Evolutionary conservation across 2,329 filamentous ascomycete genomes (phyloP).

Genomic region (Chrysoporthe austroafricana): DNA sequence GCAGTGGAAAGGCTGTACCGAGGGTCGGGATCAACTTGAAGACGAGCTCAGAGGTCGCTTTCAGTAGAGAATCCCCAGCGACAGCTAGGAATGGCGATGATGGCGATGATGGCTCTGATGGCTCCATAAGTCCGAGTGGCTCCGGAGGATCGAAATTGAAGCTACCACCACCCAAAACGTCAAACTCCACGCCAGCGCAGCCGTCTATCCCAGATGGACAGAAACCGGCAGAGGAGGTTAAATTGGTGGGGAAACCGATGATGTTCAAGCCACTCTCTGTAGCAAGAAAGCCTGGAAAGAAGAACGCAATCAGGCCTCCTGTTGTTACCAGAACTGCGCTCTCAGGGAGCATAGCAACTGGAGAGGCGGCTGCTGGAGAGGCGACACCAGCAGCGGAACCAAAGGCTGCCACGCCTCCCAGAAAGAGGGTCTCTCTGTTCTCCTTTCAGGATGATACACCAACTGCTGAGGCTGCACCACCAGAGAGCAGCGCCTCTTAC

Average conservation of each 20-base stretch:
- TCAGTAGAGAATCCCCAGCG: slow-evolving; percentile 60
- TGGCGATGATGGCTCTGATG: slow-evolving; percentile 34
- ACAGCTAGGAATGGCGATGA: slow-evolving; percentile 26
- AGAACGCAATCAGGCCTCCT: slow-evolving; percentile 44
- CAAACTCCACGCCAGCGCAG: slow-evolving; percentile 35
- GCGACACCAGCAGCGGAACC: slow-evolving; percentile 27
- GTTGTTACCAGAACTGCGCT: slow-evolving; percentile 24
- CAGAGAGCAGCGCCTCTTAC: slow-evolving; percentile 39
- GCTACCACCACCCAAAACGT: slow-evolving; percentile 48
- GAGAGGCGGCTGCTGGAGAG: not conserved
- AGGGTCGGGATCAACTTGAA: slow-evolving; percentile 71
- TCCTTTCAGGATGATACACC: slow-evolving; percentile 57
- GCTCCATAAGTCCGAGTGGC: slow-evolving; percentile 21
- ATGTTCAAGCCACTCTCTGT: slow-evolving; percentile 92
- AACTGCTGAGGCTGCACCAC: slow-evolving; percentile 33
- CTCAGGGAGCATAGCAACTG: slow-evolving; percentile 29
- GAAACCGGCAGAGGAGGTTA: slow-evolving; percentile 65
- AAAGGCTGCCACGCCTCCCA: slow-evolving; percentile 37
- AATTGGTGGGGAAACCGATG: slow-evolving; percentile 76
- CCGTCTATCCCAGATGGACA: slow-evolving; percentile 60
- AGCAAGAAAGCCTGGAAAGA: slow-evolving; percentile 72
- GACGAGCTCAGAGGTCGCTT: slow-evolving; percentile 82
- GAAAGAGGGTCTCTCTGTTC: slow-evolving; percentile 69
- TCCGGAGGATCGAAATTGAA: slow-evolving; percentile 34
- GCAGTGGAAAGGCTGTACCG: slow-evolving; percentile 39